Evolutionary conservation across 1,284 basidiomycete species (phyloP).

Genomic region (Rhodotorula sp.): DNA sequence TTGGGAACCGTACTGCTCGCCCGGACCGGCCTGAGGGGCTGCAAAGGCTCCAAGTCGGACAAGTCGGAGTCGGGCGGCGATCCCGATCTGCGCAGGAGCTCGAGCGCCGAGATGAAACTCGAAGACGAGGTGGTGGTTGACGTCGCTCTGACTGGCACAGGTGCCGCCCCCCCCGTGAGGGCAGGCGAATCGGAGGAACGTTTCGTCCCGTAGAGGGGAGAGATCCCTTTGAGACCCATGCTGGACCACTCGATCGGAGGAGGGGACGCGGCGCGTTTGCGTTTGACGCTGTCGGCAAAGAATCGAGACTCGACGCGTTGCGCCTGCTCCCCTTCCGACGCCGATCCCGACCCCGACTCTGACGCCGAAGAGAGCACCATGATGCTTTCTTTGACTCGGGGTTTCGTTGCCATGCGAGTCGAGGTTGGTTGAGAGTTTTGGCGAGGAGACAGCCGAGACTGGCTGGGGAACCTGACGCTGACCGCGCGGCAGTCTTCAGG

Average conservation of each 20-base stretch:
- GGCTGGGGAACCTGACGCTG: no score
- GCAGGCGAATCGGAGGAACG: background rate
- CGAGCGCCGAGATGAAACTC: constrained; percentile 8
- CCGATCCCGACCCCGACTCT: background rate
- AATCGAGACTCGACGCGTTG: background rate
- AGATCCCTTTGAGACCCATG: no score
- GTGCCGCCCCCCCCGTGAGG: background rate
- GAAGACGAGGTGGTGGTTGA: background rate
- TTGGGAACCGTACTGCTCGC: background rate
- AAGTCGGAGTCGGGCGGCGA: background rate
- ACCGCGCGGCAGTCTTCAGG: constrained; percentile 8
- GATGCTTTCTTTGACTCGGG: background rate
- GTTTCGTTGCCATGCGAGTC: no score
- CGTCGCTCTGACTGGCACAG: background rate
- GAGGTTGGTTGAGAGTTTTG: no score
- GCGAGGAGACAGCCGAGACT: no score
- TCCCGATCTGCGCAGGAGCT: background rate
- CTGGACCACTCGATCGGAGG: no score
- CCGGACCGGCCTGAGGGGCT: background rate
- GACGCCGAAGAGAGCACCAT: constrained; percentile 17
- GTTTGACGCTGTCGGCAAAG: background rate
- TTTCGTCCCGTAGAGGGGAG: background rate
- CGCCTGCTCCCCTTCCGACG: no score
- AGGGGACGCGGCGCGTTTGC: background rate
- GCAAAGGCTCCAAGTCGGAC: background rate